Evolutionary conservation across 1,284 basidiomycete species (phyloP).

Genomic region (Marasmius sp.): DNA sequence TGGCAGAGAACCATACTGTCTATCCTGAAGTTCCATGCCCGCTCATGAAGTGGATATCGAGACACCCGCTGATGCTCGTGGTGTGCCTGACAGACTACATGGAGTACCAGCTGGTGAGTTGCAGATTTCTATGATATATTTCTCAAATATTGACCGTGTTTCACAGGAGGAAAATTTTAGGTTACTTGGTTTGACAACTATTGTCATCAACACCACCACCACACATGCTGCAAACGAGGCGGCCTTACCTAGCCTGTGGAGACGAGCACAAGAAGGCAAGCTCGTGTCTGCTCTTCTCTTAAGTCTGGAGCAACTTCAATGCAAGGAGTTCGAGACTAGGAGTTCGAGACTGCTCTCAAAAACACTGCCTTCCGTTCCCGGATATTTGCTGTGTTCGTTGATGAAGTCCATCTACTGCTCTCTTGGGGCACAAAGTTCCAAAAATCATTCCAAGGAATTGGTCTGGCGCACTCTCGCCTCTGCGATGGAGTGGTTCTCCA

Average conservation of each 20-base stretch:
- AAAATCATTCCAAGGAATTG: constrained; percentile 12
- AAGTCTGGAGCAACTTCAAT: constrained; percentile 6
- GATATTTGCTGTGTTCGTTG: constrained; percentile 1
- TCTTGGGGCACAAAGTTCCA: constrained; percentile 14
- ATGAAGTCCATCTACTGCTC: constrained; percentile 15
- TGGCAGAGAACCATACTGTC: constrained; percentile 7
- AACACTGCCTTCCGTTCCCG: neutral
- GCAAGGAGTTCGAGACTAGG: neutral
- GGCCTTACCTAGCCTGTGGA: neutral
- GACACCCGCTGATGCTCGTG: constrained; percentile 8
- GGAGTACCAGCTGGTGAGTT: constrained; percentile 5
- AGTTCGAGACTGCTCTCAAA: neutral
- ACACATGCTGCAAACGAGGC: neutral
- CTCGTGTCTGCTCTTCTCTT: constrained; percentile 3
- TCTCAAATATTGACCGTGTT: neutral
- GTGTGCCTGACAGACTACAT: constrained; percentile 15
- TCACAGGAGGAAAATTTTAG: constrained; percentile 2
- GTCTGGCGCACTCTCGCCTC: constrained; percentile 7
- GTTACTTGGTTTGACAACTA: neutral
- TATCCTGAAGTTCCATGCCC: neutral
- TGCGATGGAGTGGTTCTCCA: neutral
- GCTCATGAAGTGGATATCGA: constrained; percentile 2
- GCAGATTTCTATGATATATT: neutral
- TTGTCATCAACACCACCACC: constrained; percentile 7
- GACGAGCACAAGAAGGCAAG: neutral